phyloP scores from a whole-genome alignment of 768 basidiomycete genomes.

The Leccinellum albellum region DNA sequence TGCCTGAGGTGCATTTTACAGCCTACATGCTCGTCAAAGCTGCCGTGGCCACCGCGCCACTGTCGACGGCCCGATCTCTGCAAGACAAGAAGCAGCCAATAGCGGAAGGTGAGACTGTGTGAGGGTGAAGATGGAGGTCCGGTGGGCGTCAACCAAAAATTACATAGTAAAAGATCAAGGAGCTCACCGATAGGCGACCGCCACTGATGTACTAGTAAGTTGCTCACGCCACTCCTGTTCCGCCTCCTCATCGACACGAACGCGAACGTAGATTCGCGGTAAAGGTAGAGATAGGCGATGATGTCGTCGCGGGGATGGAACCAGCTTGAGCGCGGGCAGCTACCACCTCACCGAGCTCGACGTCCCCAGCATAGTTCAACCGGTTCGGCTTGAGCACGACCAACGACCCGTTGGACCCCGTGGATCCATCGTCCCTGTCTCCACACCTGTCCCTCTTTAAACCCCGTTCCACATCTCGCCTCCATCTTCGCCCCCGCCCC shows the following conservation, averaged over 20 bases:
- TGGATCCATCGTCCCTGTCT: background rate
- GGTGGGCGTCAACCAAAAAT: background rate
- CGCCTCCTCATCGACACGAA: background rate
- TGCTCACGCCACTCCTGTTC: constrained; percentile 36
- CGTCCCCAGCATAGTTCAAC: constrained; percentile 16
- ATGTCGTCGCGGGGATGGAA: background rate
- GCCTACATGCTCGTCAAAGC: too few species aligned
- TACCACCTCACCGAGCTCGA: constrained; percentile 18
- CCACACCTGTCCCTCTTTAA: background rate
- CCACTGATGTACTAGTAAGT: constrained; percentile 59
- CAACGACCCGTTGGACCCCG: background rate
- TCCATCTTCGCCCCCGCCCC: background rate
- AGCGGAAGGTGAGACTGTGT: background rate
- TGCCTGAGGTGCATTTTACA: too few species aligned
- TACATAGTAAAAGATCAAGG: background rate
- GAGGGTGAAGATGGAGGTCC: background rate
- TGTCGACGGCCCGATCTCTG: constrained; percentile 13
- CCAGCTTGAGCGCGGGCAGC: constrained; percentile 22
- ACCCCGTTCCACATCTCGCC: background rate
- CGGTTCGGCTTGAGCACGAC: constrained; percentile 27
- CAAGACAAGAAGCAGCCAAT: background rate
- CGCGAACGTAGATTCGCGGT: background rate
- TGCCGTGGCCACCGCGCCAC: too few species aligned
- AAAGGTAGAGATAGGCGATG: background rate
- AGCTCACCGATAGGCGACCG: constrained; percentile 65